phyloP scores from a whole-genome alignment of 2,329 filamentous ascomycete species.

The Ceratocystis ficicola region DNA sequence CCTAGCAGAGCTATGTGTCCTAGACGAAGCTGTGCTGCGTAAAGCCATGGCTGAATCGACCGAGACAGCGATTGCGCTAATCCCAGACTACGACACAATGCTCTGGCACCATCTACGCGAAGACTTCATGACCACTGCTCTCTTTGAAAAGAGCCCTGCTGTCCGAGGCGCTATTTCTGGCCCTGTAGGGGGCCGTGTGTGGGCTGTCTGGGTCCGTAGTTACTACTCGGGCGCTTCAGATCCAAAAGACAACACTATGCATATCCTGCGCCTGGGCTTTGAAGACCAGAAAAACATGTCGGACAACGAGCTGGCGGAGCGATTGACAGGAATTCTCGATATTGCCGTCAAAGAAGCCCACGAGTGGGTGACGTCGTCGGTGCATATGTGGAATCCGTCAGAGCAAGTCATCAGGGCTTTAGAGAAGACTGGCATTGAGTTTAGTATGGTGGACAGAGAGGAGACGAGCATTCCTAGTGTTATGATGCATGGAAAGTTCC shows the following conservation, averaged over 20 bases:
- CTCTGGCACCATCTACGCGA: conserved; percentile 72
- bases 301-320: conserved; percentile 36
- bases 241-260: conserved; percentile 51
- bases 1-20: conserved; percentile 47
- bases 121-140: conserved; percentile 57
- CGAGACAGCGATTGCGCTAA: conserved; percentile 33
- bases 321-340: conserved; percentile 50
- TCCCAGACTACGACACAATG: conserved; percentile 54
- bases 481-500: conserved; percentile 46
- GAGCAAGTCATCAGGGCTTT: conserved; percentile 39
- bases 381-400: conserved; percentile 77
- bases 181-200: conserved; percentile 41
- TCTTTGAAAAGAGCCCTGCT: conserved; percentile 42
- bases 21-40: conserved; percentile 53
- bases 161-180: conserved; percentile 58
- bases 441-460: conserved; percentile 45
- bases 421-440: conserved; percentile 35
- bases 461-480: conserved; percentile 57
- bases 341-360: conserved; percentile 59
- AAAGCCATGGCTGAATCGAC: conserved; percentile 35
- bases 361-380: conserved; percentile 55
- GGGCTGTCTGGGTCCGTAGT: conserved; percentile 60
- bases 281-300: conserved; percentile 40
- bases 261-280: conserved; percentile 56
- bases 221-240: conserved; percentile 44